These are phyloP conservation scores for Trypanosoma platydactyli DNA, from an alignment of 208 protist species.

Conservation along the genomic window DNA sequence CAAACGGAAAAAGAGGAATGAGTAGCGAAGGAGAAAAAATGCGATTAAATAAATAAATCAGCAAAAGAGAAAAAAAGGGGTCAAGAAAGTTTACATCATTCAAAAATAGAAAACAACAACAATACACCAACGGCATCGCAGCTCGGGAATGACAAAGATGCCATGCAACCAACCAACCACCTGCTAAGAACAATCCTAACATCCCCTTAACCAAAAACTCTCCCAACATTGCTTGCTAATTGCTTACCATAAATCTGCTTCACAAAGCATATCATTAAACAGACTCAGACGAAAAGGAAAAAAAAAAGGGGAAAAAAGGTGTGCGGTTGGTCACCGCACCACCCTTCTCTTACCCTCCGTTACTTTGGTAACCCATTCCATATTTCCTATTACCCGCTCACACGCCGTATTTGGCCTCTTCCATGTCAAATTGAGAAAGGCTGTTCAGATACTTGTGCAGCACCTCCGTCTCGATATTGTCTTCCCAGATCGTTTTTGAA, in stretches of 20 bases:
- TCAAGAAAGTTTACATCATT: constrained; percentile 8
- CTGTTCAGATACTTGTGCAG: constrained; percentile 84
- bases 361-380: neutral
- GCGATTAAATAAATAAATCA: too few relatives aligned
- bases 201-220: neutral
- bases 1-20: neutral
- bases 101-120: neutral
- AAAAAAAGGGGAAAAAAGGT: constrained; percentile 12
- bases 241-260: constrained; percentile 17
- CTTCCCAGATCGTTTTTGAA: constrained; percentile 70
- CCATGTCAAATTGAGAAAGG: constrained; percentile 78
- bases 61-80: constrained; percentile 8
- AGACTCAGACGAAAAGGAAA: constrained; percentile 4
- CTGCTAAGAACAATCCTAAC: neutral
- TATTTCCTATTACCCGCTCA: constrained; percentile 14
- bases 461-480: constrained; percentile 89
- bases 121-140: neutral
- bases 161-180: neutral
- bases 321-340: neutral
- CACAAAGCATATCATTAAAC: constrained; percentile 7
- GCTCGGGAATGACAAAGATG: neutral
- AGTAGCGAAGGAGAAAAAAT: constrained; percentile 8
- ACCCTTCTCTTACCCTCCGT: neutral
- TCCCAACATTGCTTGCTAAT: constrained; percentile 3
- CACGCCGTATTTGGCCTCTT: constrained; percentile 86